These are phyloP conservation scores for Fraxinus nigra DNA, from an alignment of 305 asterid genomes.

Conservation along the genomic window DNA sequence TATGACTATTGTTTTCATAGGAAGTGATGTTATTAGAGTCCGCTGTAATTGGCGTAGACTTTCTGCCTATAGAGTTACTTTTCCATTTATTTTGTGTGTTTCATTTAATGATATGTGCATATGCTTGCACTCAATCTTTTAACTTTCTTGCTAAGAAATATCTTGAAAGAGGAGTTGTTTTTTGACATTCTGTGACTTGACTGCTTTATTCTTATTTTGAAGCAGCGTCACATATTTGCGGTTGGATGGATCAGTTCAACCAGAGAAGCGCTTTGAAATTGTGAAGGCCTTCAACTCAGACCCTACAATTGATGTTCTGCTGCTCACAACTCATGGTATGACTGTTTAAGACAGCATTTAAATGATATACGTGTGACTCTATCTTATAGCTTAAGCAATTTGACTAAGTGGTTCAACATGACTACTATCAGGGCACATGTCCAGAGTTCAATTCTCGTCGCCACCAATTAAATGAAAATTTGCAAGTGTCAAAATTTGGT, in stretches of 20 bases:
- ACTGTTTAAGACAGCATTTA: not conserved
- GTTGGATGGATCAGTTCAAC: conserved; percentile 95
- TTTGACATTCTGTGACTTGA: conserved; percentile 15
- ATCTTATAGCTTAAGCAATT: not conserved
- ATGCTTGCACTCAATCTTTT: not conserved
- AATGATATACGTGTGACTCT: not conserved
- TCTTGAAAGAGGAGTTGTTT: not conserved
- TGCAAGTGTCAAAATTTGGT: not conserved
- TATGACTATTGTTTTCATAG: not conserved
- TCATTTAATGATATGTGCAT: not conserved
- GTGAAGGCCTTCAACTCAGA: conserved; percentile 98
- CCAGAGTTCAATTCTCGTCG: not conserved
- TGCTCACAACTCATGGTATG: conserved; percentile 95
- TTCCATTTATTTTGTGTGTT: not conserved
- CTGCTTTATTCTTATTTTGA: conserved; percentile 22
- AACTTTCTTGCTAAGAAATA: not conserved
- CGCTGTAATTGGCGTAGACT: not conserved
- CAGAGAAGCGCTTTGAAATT: conserved; percentile 94
- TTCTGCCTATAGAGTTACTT: not conserved
- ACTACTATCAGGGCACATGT: not conserved
- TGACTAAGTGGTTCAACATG: not conserved
- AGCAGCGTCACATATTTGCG: conserved; percentile 90
- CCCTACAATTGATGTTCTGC: conserved; percentile 93
- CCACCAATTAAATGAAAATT: not conserved
- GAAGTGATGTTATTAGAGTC: not conserved